Evolutionary conservation across 1,284 basidiomycete genomes (phyloP), one percentile per base, ranked within the genome.

Genomic region (Chiua sp.): DNA sequence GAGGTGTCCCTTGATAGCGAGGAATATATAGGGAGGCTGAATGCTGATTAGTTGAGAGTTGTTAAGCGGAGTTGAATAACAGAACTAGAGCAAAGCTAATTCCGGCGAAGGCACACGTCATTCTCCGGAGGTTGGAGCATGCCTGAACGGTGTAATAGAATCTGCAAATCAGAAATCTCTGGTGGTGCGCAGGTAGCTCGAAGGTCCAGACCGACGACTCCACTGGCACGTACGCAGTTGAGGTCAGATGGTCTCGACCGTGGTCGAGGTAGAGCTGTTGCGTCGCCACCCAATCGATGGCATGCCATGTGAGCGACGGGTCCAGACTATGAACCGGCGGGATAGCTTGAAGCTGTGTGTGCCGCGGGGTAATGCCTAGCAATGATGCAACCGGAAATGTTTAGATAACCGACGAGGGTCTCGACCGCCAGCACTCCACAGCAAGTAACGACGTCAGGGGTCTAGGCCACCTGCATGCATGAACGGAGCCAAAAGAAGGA

Each of bases 1-100:
- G 16, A 53, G 32, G 11, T 10, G 11, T 32, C 11, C 32, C 32
- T 32, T 32, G 13, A 50, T 33, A 30, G 28, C 10, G 30, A 22
- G 10, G 22, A 51, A 60, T 64, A 62, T 66, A 70, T 66, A 60
- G 20, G 50, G 28, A 30, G n/a, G 26, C 47, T 11, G 33, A 56
- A 39, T 12, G 18, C 15, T 22, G 8, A 52, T 46, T 47, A 28
- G 16, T 20, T 32, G 26, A 12, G 5, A 16, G 37, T 15, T n/a
- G 11, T 47, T 13, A 50, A 42, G 35, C 52, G 16, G 47, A 35
- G 49, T 35, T 47, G 48, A 37, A 47, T 3, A 50, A 37, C 20
- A 11, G 3, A 16, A 10, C 11, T 3, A 30, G 39, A 35, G 37
- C 22, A 30, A 46, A 11, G 16, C n/a, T 51, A 20, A 15, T 10